These are phyloP conservation scores for Zostera marina DNA, from an alignment of 116 monocot genomes.

Conservation along the genomic window DNA sequence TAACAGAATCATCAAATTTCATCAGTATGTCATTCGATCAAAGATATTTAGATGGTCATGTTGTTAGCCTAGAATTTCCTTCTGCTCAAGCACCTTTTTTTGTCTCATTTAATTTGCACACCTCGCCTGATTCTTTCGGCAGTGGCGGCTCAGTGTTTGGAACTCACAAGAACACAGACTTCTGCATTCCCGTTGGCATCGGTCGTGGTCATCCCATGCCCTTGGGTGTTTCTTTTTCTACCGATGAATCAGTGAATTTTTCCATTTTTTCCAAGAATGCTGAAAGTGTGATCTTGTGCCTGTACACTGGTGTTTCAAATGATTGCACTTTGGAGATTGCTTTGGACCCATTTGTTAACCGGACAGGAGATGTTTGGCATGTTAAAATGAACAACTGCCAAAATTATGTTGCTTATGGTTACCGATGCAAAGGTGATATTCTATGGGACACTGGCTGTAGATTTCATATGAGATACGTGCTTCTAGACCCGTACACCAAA, in stretches of 20 bases:
- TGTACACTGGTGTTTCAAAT: slow-evolving; percentile 21
- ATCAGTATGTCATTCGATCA: slow-evolving; percentile 17
- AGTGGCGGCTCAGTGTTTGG: slow-evolving; percentile 18
- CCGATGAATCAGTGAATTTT: slow-evolving; percentile 47
- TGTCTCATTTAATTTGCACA: slow-evolving; percentile 31
- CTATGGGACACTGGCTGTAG: slow-evolving; percentile 22
- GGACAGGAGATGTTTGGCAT: slow-evolving; percentile 76
- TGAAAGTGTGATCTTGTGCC: slow-evolving; percentile 48
- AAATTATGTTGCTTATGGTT: slow-evolving; percentile 44
- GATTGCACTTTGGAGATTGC: slow-evolving; percentile 48
- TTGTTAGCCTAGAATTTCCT: slow-evolving; percentile 34
- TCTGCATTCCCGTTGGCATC: slow-evolving; percentile 65
- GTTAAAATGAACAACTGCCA: slow-evolving; percentile 21
- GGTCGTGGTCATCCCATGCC: slow-evolving; percentile 43
- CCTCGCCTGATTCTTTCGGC: slow-evolving; percentile 7
- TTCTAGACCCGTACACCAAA: slow-evolving; percentile 81
- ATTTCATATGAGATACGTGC: slow-evolving; percentile 25
- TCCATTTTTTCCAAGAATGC: slow-evolving; percentile 63
- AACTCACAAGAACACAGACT: slow-evolving; percentile 48
- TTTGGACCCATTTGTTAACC: slow-evolving; percentile 66
- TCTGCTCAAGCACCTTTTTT: slow-evolving; percentile 31
- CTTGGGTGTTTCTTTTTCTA: slow-evolving; percentile 41
- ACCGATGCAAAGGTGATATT: slow-evolving; percentile 36
- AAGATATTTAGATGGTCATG: slow-evolving; percentile 14
- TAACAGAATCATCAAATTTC: slow-evolving; percentile 1